Evolutionary conservation across 2,329 filamentous ascomycete species (phyloP), one percentile per base, ranked within the genome.

Genomic region (Colletotrichum ledebouriae): DNA sequence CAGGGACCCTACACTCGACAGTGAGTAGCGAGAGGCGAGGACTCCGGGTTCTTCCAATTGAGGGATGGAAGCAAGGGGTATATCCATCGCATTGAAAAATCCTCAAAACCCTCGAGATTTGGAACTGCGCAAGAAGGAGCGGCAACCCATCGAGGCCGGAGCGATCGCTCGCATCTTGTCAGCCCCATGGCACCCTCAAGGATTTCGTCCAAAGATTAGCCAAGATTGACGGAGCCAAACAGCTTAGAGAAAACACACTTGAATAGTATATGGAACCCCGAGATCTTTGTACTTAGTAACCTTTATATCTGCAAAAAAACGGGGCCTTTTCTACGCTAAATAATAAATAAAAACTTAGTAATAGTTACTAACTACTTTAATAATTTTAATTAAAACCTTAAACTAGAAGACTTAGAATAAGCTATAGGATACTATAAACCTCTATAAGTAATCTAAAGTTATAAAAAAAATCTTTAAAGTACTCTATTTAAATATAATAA

Each of bases 191-290:
- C 20, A 39, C 10, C 37, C 44, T 55, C 33, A 29, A 50, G 20
- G 65, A 42, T 56, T 59, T 20, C 47, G 41, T 42, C 41, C 47
- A 44, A 55, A 59, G 11, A 29, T 64, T 60, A 22, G 47, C 42
- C 34, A 22, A 56, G 55, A 68, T 60, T 61, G 25, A 65, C 61
- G 17, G 25, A 20, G 34, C 33, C 37, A 25, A 65, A 55, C 47
- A 65, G 47, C 47, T 46, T 56, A 7, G 22, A 49, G 34, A 22
- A 56, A 60, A 49, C 47, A 34, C 41, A 47, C 55, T 34, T 13
- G 46, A 47, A 53, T 33, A 20, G 47, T 41, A n/a, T 2, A 22
- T 42, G 42, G 42, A n/a, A 47, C 64, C 46, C 39, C 60, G 29
- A 59, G 53, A 53, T 55, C 53, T 46, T 15, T 39, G 13, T 42